A percentile compares a stretch with the other conserved stretches of the same genome.
Conservation (phyloP, 2,329 filamentous ascomycete species). For the Clathrospora elynae region DNA sequence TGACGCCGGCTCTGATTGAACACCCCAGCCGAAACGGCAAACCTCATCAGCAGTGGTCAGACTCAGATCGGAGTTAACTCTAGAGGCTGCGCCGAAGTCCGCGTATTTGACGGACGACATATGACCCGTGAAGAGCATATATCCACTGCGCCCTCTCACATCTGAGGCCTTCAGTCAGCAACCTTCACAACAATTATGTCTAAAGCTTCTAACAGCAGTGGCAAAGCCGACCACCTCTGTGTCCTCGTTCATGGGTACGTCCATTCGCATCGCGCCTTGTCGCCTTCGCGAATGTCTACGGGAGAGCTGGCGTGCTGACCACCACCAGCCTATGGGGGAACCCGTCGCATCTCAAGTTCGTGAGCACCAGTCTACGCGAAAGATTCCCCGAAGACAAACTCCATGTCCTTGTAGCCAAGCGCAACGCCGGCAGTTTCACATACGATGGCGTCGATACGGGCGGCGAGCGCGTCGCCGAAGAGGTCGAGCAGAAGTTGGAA, state of each 20-base stretch:
- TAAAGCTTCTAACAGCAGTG: conserved; percentile 12
- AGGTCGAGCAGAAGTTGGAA: conserved; percentile 65
- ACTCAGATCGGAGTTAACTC: neutral
- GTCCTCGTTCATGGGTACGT: conserved; percentile 76
- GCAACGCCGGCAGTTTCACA: conserved; percentile 72
- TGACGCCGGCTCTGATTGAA: too few species aligned
- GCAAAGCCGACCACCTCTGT: conserved; percentile 68
- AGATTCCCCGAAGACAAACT: conserved; percentile 66
- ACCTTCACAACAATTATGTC: conserved; percentile 15
- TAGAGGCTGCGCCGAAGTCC: conserved; percentile 17
- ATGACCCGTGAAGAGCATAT: conserved; percentile 20
- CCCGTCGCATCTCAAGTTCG: conserved; percentile 70
- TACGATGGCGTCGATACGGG: conserved; percentile 72
- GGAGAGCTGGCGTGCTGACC: conserved; percentile 18
- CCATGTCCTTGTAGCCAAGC: conserved; percentile 72
- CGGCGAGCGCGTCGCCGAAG: conserved; percentile 67
- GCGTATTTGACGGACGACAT: conserved; percentile 25
- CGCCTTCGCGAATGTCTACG: conserved; percentile 4
- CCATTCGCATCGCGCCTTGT: neutral
- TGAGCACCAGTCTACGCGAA: conserved; percentile 68
- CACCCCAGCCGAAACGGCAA: neutral
- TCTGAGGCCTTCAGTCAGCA: neutral
- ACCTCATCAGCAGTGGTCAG: conserved; percentile 1
- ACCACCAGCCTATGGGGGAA: conserved; percentile 74
- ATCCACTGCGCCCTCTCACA: conserved; percentile 19